Evolutionary conservation across 805 yeast genomes (phyloP), one percentile per base, ranked within the genome.

Genomic region (Teunomyces kruisii): DNA sequence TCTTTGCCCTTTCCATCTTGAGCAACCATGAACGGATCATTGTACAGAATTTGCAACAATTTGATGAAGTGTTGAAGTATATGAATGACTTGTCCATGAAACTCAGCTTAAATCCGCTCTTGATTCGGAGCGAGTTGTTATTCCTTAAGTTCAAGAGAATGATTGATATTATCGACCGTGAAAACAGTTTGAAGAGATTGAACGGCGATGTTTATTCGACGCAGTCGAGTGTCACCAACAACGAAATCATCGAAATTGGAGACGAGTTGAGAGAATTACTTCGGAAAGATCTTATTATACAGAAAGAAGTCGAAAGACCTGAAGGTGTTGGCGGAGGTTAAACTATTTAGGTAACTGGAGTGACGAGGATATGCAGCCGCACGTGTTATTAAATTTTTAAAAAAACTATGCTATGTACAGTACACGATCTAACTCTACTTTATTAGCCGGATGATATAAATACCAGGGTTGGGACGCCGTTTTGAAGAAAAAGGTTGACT

Each of bases 41-140:
- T 26, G 80, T 84, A 50, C 79, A 83, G 32, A 86, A 88, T 56
- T 71, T 94, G 48, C 72, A 72, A 27, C 81, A 83, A 49, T 92
- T 94, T 67, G 98, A 94, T 60, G 96, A 92, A 61, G 91, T 94
- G 19, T 76, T 94, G 57, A 89, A 87, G 68, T 94, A 86, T 61
- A 86, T 92, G 80, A 94, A 94, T 66, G 97, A 92, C 56, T 74
- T 94, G 47, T 82, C 88, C 40, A 85, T 85, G 72, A 77, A 83
- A 2, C 72, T 89, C 70, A 83, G 88, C 46, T 68, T 90, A 54
- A 80, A 86, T 39, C 95, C 88, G 52, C 68, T 90, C 36, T 73
- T 92, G 42, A 81, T 87, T n/a, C 74, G 97, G 33, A 84, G 95
- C 4, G 98, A 94, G 59, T 72, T 88, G 26, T 69, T 92, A 30